phyloP scores from a whole-genome alignment of 2,329 filamentous ascomycete genomes.

The Penicillium palitans region DNA sequence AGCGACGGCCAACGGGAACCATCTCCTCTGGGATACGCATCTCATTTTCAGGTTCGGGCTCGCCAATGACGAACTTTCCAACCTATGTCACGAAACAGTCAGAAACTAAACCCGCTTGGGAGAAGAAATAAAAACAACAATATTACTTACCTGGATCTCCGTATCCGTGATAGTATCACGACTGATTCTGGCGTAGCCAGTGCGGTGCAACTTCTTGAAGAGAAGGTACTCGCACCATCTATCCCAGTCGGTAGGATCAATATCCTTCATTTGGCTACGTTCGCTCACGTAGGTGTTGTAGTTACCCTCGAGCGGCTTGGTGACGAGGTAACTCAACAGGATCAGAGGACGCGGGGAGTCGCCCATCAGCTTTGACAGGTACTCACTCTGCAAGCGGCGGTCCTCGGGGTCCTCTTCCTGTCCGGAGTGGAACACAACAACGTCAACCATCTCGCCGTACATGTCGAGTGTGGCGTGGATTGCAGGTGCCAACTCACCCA shows the following conservation, averaged over 20 bases:
- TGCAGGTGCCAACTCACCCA: conserved; percentile 90
- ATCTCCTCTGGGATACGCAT: conserved; percentile 69
- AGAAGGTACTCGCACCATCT: conserved; percentile 99
- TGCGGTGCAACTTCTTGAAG: conserved; percentile 82
- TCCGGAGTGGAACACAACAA: conserved; percentile 98
- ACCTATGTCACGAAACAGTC: conserved; percentile 50
- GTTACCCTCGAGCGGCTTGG: conserved; percentile 84
- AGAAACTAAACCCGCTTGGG: conserved; percentile 3
- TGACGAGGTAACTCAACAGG: conserved; percentile 88
- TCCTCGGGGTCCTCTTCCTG: conserved; percentile 97
- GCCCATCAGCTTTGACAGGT: conserved; percentile 85
- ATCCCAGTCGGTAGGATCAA: conserved; percentile 91
- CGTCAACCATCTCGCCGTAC: conserved; percentile 84
- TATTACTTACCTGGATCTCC: conserved; percentile 72
- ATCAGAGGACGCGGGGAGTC: conserved; percentile 76
- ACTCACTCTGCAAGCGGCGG: conserved; percentile 79
- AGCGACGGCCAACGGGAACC: conserved; percentile 74
- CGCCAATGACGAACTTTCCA: conserved; percentile 87
- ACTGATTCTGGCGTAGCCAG: conserved; percentile 86
- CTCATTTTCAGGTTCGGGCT: conserved; percentile 63
- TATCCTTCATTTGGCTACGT: conserved; percentile 87
- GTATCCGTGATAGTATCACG: conserved; percentile 94
- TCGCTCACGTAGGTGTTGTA: conserved; percentile 91
- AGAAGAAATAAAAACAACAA: background rate
- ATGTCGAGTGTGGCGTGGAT: conserved; percentile 96